Base-by-base conservation (phyloP, 1,284 basidiomycete genomes). In the Ganoderma lucidum region DNA sequence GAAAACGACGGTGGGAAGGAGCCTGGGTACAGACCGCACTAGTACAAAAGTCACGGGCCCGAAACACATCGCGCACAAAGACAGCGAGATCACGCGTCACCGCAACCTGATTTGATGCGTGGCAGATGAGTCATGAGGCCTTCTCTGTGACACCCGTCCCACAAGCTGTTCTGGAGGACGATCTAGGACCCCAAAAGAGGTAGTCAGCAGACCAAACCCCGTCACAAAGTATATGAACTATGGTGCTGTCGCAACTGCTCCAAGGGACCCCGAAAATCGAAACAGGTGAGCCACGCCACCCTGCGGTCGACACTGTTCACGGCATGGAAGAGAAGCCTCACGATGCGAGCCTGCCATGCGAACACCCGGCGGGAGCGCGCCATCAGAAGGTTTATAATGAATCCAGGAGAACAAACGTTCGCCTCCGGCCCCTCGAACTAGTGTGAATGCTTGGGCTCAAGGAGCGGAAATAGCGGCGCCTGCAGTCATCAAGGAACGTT, bases 191-290 rank as follows among this genome's bases (percentile, higher is more conserved):
- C 56, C 56, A 59, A 59, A 59, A 37, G 37, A 35, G 56, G 37
- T 19, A 37, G 56, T 59, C 56, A 59, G 56, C 56, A 37, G 56
- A 59, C 56, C 56, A 37, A 37, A 59, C 37, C 56, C 8, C 35
- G 30, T 39, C 32, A 35, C 56, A 39, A 3, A 19, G 17, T 35
- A 14, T 30, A 56, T 30, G 23, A 28, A 28, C 48, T 53, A 10
- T 28, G 3, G 12, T 14, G 23, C 48, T 0, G 17, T 56, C 32
- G 32, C 32, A 35, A 30, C 23, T 10, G 14, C 30, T 19, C 0
- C 32, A 32, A 56, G 15, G 30, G 17, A 35, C 32, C 55, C 55
- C 55, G n/a, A 14, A 56, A 56, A 6, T 56, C 32, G 32, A 17
- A 56, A 56, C 15, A 10, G 32, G 15, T 8, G 17, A 2, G 12